Evolutionary conservation across 2,329 filamentous ascomycete species (phyloP).

Genomic region (Colletotrichum lupini): DNA sequence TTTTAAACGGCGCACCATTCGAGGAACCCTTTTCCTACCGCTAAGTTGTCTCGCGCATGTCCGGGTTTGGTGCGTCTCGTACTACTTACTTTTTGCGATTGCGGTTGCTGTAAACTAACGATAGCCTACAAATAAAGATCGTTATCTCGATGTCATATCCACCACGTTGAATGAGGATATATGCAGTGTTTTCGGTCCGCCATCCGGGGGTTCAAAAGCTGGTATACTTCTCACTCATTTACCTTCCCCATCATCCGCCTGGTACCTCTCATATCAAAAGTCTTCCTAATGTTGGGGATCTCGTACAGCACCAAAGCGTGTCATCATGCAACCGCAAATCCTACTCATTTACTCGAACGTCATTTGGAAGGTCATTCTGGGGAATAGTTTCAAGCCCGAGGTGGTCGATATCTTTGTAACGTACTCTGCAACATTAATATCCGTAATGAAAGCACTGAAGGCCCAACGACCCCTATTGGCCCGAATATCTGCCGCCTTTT

Average conservation of each 20-base stretch:
- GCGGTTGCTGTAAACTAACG: background rate
- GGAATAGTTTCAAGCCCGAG: conserved; percentile 8
- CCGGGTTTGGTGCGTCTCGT: conserved; percentile 14
- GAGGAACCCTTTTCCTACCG: conserved; percentile 23
- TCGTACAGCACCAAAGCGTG: background rate
- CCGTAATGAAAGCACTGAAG: conserved; percentile 25
- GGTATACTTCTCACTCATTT: background rate
- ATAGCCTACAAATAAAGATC: background rate
- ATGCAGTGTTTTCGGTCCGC: background rate
- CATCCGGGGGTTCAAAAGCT: background rate
- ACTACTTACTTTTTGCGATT: accelerated
- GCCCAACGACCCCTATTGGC: conserved; percentile 26
- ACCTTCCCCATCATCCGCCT: background rate
- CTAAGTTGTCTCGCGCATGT: conserved; percentile 25
- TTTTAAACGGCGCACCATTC: conserved; percentile 22
- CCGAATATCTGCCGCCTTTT: conserved; percentile 24
- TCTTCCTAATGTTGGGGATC: background rate
- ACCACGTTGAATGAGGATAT: conserved; percentile 22
- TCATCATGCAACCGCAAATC: conserved; percentile 30
- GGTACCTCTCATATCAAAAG: no score
- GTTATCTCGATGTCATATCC: conserved; percentile 25
- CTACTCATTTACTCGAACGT: conserved; percentile 28
- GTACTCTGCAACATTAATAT: conserved; percentile 26
- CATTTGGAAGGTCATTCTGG: conserved; percentile 24
- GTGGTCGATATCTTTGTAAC: conserved; percentile 19